phyloP scores from a whole-genome alignment of 169 alveolate species.

The Babesia bigemina region DNA sequence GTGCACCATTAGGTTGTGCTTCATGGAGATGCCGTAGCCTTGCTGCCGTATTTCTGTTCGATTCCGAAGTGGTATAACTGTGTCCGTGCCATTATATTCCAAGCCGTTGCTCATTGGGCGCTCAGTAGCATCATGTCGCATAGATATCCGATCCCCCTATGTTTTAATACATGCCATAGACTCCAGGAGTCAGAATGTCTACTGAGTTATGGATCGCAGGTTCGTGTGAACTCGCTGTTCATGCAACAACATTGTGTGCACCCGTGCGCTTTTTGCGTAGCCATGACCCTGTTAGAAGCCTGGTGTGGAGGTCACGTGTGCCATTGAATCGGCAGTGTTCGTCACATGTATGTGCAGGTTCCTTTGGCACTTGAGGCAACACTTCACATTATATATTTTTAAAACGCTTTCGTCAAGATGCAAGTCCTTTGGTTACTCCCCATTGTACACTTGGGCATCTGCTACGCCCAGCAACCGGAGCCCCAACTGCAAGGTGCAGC shows the following conservation, averaged over 20 bases:
- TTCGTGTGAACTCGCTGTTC: too few species aligned
- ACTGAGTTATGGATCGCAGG: too few species aligned
- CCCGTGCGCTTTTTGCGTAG: neutral
- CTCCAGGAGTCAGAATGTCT: too few species aligned
- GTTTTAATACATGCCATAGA: too few species aligned
- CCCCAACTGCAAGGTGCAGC: neutral
- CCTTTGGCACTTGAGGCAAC: neutral
- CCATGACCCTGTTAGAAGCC: neutral
- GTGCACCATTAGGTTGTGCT: neutral
- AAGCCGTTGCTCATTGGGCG: neutral
- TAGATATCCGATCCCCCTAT: too few species aligned
- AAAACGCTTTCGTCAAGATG: neutral
- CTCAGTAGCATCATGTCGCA: too few species aligned
- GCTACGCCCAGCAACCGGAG: neutral
- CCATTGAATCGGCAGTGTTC: neutral
- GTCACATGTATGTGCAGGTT: neutral
- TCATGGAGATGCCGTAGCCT: neutral
- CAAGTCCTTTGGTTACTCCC: constrained; percentile 3
- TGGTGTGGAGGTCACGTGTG: neutral
- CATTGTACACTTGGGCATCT: neutral
- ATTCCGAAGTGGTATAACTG: neutral
- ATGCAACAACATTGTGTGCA: too few species aligned
- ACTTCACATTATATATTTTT: neutral
- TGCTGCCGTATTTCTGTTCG: neutral
- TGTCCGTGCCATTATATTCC: neutral